phyloP scores from a whole-genome alignment of 192 early-diverging fungal genomes.

The Anaeromyces robustus region DNA sequence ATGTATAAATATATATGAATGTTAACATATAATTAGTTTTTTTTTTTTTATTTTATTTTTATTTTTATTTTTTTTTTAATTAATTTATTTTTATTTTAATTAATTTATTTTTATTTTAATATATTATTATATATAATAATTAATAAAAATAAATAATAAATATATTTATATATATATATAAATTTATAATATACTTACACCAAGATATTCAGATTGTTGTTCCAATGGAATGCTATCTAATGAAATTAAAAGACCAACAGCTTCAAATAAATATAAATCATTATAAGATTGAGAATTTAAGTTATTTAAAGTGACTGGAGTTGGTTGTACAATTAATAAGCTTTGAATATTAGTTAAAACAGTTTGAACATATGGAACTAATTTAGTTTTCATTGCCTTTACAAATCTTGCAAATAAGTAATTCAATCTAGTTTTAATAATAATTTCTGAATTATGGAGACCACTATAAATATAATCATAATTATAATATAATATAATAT shows the following conservation, averaged over 20 bases:
- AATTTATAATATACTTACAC: neutral
- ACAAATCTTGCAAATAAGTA: slow-evolving; percentile 79
- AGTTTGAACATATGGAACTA: slow-evolving; percentile 41
- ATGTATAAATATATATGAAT: no score
- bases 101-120: no score
- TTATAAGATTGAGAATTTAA: neutral
- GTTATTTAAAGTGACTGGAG: slow-evolving; percentile 12
- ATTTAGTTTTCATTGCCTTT: slow-evolving; percentile 39
- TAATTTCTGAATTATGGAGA: slow-evolving; percentile 49
- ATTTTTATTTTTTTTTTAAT: neutral
- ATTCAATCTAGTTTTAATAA: slow-evolving; percentile 63
- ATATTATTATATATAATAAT: no score
- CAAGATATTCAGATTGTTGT: slow-evolving; percentile 47
- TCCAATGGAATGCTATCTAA: slow-evolving; percentile 41
- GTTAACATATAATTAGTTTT: no score
- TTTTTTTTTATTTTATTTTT: slow-evolving; percentile 8
- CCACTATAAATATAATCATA: no score
- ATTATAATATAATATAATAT: no score
- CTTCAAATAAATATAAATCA: slow-evolving; percentile 76
- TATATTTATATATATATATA: no score
- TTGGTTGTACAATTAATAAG: slow-evolving; percentile 51
- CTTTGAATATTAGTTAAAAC: slow-evolving; percentile 38
- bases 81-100: no score
- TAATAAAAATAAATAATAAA: no score
- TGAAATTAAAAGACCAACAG: slow-evolving; percentile 84